A percentile compares a stretch with the other conserved stretches of the same genome.
Evolutionary conservation across 768 basidiomycete species (phyloP).

Genomic region (Rickenella mellea): DNA sequence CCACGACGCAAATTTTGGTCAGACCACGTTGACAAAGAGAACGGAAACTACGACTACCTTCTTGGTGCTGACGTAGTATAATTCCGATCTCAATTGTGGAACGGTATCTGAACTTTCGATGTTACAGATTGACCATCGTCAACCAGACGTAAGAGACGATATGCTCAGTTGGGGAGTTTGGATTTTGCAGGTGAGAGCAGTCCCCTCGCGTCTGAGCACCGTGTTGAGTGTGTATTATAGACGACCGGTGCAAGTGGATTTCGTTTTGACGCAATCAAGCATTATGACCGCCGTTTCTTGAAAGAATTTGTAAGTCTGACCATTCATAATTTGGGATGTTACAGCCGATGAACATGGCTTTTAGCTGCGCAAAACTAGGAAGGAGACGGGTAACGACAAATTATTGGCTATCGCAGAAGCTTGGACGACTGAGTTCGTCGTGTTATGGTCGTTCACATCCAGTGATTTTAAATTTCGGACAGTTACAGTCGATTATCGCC

Average conservation of each 20-base stretch:
- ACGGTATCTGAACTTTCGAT: conserved; percentile 7
- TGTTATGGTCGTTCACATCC: background rate
- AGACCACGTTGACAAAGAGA: conserved; percentile 63
- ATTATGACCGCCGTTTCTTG: conserved; percentile 68
- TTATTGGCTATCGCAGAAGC: conserved; percentile 74
- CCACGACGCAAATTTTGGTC: conserved; percentile 75
- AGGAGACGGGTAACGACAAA: conserved; percentile 28
- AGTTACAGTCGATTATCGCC: conserved; percentile 44
- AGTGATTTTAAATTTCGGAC: background rate
- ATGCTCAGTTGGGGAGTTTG: conserved; percentile 70
- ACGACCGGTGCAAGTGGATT: conserved; percentile 67
- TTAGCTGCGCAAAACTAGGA: conserved; percentile 29
- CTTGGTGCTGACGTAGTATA: conserved; percentile 62
- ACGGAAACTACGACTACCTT: conserved; percentile 84
- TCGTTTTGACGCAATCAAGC: conserved; percentile 87
- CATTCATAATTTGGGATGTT: background rate
- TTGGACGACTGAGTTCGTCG: conserved; percentile 63
- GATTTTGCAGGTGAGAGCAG: conserved; percentile 45
- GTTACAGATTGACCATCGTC: conserved; percentile 68
- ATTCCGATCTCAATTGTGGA: background rate
- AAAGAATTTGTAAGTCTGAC: conserved; percentile 47
- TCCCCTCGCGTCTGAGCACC: conserved; percentile 1
- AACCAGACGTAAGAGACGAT: conserved; percentile 73
- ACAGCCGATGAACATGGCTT: background rate
- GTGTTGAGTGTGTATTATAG: conserved; percentile 23